These are phyloP conservation scores for Theileria luwenshuni DNA, from an alignment of 169 alveolate genomes.

Conservation along the genomic window DNA sequence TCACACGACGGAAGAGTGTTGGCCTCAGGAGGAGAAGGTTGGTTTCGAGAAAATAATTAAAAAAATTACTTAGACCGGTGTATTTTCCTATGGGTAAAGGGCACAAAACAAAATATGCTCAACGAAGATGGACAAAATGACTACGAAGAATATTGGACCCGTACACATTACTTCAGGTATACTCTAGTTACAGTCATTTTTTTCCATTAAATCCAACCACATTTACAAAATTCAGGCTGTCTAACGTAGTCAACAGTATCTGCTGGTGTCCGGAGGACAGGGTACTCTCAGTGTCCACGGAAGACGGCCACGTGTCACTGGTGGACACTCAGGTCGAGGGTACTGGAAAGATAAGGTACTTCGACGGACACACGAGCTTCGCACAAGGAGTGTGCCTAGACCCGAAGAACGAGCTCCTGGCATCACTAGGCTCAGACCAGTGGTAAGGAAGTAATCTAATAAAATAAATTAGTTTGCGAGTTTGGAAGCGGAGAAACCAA, in stretches of 20 bases:
- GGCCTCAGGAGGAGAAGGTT: slow-evolving; percentile 90
- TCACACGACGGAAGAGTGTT: slow-evolving; percentile 79
- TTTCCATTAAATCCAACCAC: slow-evolving; percentile 12
- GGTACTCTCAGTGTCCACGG: slow-evolving; percentile 58
- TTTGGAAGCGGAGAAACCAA: slow-evolving; percentile 76
- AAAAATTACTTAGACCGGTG: slow-evolving; percentile 50
- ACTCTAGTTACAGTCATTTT: slow-evolving; percentile 34
- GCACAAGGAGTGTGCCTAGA: slow-evolving; percentile 83
- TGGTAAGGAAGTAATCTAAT: slow-evolving; percentile 13
- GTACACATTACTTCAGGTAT: slow-evolving; percentile 78
- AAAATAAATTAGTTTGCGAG: slow-evolving; percentile 51
- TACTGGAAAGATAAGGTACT: slow-evolving; percentile 66
- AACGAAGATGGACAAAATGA: slow-evolving; percentile 73
- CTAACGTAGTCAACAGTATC: slow-evolving; percentile 62
- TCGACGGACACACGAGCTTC: slow-evolving; percentile 83
- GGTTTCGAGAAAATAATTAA: slow-evolving; percentile 6
- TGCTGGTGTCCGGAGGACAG: slow-evolving; percentile 68
- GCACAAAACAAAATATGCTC: slow-evolving; percentile 65
- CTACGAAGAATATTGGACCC: slow-evolving; percentile 79
- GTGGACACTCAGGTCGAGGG: slow-evolving; percentile 66
- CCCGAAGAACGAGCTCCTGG: slow-evolving; percentile 76
- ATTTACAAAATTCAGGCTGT: slow-evolving; percentile 25
- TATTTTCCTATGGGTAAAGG: slow-evolving; percentile 77
- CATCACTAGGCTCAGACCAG: slow-evolving; percentile 88
- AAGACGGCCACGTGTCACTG: slow-evolving; percentile 66